A percentile compares a stretch with the other conserved stretches of the same genome.
These are phyloP conservation scores for Carpinus fangiana DNA, from an alignment of 306 rosid species.

Conservation along the genomic window DNA sequence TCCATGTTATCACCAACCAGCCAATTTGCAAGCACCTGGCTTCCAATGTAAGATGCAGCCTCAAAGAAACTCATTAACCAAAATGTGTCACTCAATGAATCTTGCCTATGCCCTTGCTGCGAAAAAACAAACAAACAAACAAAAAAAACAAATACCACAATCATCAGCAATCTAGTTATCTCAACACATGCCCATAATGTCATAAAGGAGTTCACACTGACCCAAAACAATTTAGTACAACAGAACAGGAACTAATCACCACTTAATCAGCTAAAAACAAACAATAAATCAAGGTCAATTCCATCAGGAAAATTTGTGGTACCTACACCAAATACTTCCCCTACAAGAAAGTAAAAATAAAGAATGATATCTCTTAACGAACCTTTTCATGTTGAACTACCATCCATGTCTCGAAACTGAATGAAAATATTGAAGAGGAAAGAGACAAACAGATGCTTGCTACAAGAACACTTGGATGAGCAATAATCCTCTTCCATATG, in stretches of 20 bases:
- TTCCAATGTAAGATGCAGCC: conserved; percentile 73
- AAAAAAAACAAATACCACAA: conserved; percentile 15
- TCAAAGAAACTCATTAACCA: conserved; percentile 93
- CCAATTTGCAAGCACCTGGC: conserved; percentile 90
- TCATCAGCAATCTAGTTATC: conserved; percentile 19
- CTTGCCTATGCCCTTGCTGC: conserved; percentile 91
- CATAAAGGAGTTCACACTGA: conserved; percentile 9
- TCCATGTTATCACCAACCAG: conserved; percentile 50
- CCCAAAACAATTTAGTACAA: background rate
- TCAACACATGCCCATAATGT: conserved; percentile 6
- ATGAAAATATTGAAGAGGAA: conserved; percentile 66
- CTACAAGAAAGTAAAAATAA: conserved; percentile 21
- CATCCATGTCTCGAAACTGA: conserved; percentile 90
- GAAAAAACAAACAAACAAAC: conserved; percentile 29
- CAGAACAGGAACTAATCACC: conserved; percentile 21
- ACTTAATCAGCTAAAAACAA: conserved; percentile 19
- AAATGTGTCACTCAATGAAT: conserved; percentile 76
- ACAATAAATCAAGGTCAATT: conserved; percentile 19
- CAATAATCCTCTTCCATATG: conserved; percentile 66
- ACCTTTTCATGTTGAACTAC: conserved; percentile 87
- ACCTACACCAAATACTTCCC: conserved; percentile 10
- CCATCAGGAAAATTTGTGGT: conserved; percentile 20
- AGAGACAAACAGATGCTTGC: conserved; percentile 64
- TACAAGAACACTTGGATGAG: conserved; percentile 60
- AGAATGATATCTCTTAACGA: conserved; percentile 27